Evolutionary conservation across 108 stramenopile species (phyloP), one percentile per base, ranked within the genome.

Genomic region (Skeletonema grethae): DNA sequence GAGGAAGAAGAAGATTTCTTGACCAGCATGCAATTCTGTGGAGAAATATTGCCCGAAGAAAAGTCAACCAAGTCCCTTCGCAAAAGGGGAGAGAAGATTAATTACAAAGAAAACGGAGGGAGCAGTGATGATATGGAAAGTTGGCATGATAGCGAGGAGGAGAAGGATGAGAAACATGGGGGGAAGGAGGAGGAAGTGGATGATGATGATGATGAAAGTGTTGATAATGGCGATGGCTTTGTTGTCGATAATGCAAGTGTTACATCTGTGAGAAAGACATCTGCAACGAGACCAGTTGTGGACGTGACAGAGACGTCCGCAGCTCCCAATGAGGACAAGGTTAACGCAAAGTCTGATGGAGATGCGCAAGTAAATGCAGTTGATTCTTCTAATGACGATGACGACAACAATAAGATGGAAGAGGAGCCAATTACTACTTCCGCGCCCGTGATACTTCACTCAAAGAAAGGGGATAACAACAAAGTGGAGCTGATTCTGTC

Each of bases 401-500:
- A 6, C 22, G 48, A 22, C 22, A 53, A 5, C 5, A 18, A 20
- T 2, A 20, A 53, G 50, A 22, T 53, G 20, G 50, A 53, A 22
- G 50, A 53, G 7, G 20, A 20, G 8, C 18, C 50, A 20, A 8
- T 28, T 28, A 1, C 7, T 10, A 53, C 9, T 2, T 9, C 18
- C 22, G 50, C 50, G 7, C 50, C 50, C 7, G 7, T 53, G 0
- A 24, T 22, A 53, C 50, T 53, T 22, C 50, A 53, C 8, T 16
- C 18, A 22, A 22, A 53, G 50, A 53, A 20, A 22, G 50, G 4
- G 8, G 50, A 22, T n/a, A 43, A 43, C 22, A 53, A 22, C 50
- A 53, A 53, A 53, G 22, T 53, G 20, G 22, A 53, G 8, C 50
- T 53, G 8, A 22, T 76, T 22, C 79, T 75, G 4, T 46, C 57